Percentiles rank a stretch among this genome's conserved stretches.
Evolutionary conservation across 306 rosid species (phyloP).

Genomic region (cucumber (Cucumis sativus)): Cucumber_9930_V3 NC_026659.2:19385001-19385500

Average conservation of each 20-base stretch:
- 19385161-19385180: neutral
- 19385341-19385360: slow-evolving; percentile 32
- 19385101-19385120: slow-evolving; percentile 1
- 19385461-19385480: slow-evolving; percentile 62
- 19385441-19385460: slow-evolving; percentile 32
- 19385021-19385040: slow-evolving; percentile 18
- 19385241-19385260: slow-evolving; percentile 4
- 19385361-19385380: slow-evolving; percentile 24
- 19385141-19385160: neutral
- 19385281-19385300: slow-evolving; percentile 20
- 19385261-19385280: slow-evolving; percentile 1
- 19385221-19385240: neutral
- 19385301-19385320: neutral
- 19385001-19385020: slow-evolving; percentile 72
- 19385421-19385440: slow-evolving; percentile 29
- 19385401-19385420: neutral
- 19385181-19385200: neutral
- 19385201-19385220: neutral
- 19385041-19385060: slow-evolving; percentile 7
- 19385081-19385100: slow-evolving; percentile 17
- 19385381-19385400: slow-evolving; percentile 12
- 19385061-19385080: slow-evolving; percentile 19
- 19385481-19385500: slow-evolving; percentile 40
- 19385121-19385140: neutral
- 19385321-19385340: neutral